These are phyloP conservation scores for Pythium periplocum DNA, from an alignment of 352 stramenopile species.

Conservation along the genomic window DNA sequence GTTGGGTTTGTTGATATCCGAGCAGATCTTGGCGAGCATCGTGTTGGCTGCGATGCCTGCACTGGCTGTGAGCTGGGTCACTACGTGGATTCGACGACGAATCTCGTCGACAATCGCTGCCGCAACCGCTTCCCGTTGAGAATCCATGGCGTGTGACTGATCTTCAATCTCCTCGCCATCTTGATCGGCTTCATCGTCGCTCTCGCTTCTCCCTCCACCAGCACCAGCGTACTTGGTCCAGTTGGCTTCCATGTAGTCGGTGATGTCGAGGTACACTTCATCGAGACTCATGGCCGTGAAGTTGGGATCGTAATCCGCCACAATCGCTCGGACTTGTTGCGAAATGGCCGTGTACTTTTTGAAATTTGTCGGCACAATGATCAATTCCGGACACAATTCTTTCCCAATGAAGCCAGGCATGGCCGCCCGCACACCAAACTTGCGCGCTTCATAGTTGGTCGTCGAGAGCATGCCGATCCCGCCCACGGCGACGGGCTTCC, in stretches of 20 bases:
- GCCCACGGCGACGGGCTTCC: slow-evolving; percentile 91
- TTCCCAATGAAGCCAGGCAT: slow-evolving; percentile 97
- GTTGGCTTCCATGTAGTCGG: slow-evolving; percentile 71
- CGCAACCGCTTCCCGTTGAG: slow-evolving; percentile 29
- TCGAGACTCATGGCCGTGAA: slow-evolving; percentile 91
- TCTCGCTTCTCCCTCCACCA: neutral
- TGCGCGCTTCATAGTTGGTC: slow-evolving; percentile 93
- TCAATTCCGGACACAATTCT: slow-evolving; percentile 90
- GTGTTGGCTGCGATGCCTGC: slow-evolving; percentile 91
- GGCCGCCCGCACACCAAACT: slow-evolving; percentile 92
- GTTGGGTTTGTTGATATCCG: slow-evolving; percentile 96
- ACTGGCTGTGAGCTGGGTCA: slow-evolving; percentile 92
- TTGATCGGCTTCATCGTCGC: slow-evolving; percentile 9
- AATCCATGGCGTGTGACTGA: neutral
- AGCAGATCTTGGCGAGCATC: slow-evolving; percentile 95
- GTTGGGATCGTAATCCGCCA: slow-evolving; percentile 92
- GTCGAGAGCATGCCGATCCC: slow-evolving; percentile 93
- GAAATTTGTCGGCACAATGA: slow-evolving; percentile 92
- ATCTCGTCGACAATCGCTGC: slow-evolving; percentile 79
- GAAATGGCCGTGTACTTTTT: slow-evolving; percentile 86
- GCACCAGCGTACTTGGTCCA: slow-evolving; percentile 38
- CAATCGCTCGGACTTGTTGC: slow-evolving; percentile 70
- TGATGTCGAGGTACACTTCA: slow-evolving; percentile 94
- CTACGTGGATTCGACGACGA: slow-evolving; percentile 67
- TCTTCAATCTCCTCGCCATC: slow-evolving; percentile 2